Evolutionary conservation across 2,329 filamentous ascomycete genomes (phyloP).

Genomic region (Alternaria ethzedia): DNA sequence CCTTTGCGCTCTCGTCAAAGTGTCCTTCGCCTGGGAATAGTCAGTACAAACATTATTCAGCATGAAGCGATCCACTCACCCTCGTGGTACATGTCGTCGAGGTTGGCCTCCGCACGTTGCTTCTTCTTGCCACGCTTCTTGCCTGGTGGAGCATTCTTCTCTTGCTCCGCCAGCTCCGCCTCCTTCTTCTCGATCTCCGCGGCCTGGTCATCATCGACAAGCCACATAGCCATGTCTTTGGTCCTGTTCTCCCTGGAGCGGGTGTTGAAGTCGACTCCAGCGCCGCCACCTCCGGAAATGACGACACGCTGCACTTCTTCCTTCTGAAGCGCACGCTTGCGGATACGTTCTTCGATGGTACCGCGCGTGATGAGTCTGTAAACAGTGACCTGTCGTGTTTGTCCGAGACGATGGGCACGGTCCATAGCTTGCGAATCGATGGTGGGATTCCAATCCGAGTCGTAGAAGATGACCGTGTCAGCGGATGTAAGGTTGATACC

Average conservation of each 20-base stretch:
- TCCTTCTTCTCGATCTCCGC: constrained; percentile 93
- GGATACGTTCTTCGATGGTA: constrained; percentile 97
- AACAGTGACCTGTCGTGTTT: constrained; percentile 94
- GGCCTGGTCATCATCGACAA: constrained; percentile 95
- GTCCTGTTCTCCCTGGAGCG: constrained; percentile 89
- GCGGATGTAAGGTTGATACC: constrained; percentile 97
- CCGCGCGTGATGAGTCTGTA: constrained; percentile 96
- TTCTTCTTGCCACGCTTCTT: constrained; percentile 68
- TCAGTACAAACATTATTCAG: constrained; percentile 26
- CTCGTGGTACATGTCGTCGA: constrained; percentile 99
- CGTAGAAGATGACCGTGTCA: constrained; percentile 99
- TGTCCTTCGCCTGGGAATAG: constrained; percentile 80
- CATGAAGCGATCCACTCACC: constrained; percentile 65
- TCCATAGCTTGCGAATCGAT: constrained; percentile 99
- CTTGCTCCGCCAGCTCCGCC: constrained; percentile 77
- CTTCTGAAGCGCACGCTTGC: constrained; percentile 95
- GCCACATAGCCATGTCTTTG: constrained; percentile 98
- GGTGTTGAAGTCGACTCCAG: constrained; percentile 95
- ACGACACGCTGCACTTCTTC: constrained; percentile 98
- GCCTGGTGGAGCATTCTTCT: constrained; percentile 54
- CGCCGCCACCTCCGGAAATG: constrained; percentile 82
- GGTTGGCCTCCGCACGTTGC: constrained; percentile 65
- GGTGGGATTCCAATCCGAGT: constrained; percentile 98
- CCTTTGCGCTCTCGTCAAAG: constrained; percentile 88
- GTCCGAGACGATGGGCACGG: constrained; percentile 93